Conservation (phyloP, 352 stramenopile genomes). For the Pythium phragmitis region DNA sequence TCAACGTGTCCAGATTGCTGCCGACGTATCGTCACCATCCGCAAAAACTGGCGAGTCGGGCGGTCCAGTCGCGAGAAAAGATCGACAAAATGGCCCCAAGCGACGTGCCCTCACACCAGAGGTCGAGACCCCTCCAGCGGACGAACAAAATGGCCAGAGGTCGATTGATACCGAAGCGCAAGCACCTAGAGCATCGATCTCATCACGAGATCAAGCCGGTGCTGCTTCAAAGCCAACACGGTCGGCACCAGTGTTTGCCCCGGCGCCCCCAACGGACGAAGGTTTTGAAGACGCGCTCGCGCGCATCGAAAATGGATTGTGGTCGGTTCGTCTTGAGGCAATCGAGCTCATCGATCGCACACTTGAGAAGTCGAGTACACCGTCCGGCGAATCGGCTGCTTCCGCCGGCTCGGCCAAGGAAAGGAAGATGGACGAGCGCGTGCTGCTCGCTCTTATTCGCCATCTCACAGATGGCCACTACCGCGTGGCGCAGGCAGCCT, state of each 20-base stretch:
- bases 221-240: constrained; percentile 1
- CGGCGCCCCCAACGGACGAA: constrained; percentile 21
- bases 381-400: background rate
- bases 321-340: constrained; percentile 68
- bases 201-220: constrained; percentile 16
- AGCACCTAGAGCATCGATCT: background rate
- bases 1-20: constrained; percentile 24
- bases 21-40: constrained; percentile 6
- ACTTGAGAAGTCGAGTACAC: constrained; percentile 14
- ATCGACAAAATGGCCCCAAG: constrained; percentile 27
- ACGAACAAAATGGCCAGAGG: background rate
- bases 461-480: constrained; percentile 75
- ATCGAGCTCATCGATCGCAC: constrained; percentile 37
- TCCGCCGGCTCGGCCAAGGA: constrained; percentile 8
- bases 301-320: constrained; percentile 50
- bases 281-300: constrained; percentile 55
- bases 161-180: background rate
- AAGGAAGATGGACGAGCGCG: constrained; percentile 56
- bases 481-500: constrained; percentile 64
- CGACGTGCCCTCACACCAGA: constrained; percentile 24
- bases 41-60: background rate
- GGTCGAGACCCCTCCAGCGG: background rate
- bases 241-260: constrained; percentile 20
- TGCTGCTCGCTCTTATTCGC: constrained; percentile 53
- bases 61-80: constrained; percentile 22